Conservation (phyloP, 192 early-diverging fungal genomes). For the Rhizophlyctis rosea region DNA sequence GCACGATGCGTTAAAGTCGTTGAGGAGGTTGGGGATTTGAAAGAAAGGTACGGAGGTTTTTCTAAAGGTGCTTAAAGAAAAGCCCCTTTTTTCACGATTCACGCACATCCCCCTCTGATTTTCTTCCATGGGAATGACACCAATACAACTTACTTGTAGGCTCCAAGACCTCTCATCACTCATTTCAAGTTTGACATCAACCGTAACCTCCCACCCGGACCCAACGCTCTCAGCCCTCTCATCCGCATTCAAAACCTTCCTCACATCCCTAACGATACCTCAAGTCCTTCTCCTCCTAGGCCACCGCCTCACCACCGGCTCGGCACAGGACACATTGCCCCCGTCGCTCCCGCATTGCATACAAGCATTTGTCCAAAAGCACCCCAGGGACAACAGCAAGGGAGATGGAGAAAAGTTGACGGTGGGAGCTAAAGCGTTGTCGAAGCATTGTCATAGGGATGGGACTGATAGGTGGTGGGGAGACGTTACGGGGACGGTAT, state of each 20-base stretch:
- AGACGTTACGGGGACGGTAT: conserved; percentile 12
- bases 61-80: too few relatives aligned
- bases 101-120: too few relatives aligned
- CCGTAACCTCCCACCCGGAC: neutral
- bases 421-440: conserved; percentile 26
- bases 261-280: conserved; percentile 1
- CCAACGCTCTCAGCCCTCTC: neutral
- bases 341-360: conserved; percentile 15
- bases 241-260: neutral
- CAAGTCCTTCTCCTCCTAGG: conserved; percentile 9
- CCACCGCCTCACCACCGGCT: conserved; percentile 19
- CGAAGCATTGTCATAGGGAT: conserved; percentile 26
- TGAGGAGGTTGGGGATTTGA: neutral
- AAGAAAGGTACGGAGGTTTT: too few relatives aligned
- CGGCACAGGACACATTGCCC: conserved; percentile 21
- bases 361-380: conserved; percentile 8
- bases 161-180: too few relatives aligned
- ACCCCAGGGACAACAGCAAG: conserved; percentile 13
- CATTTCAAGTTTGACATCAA: neutral
- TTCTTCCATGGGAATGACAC: too few relatives aligned
- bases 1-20: neutral
- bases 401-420: conserved; percentile 17
- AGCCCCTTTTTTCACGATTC: too few relatives aligned
- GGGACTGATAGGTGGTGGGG: conserved; percentile 23
- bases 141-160: too few relatives aligned